These are phyloP conservation scores for Rhodotorula toruloides DNA, from an alignment of 768 basidiomycete genomes.

Conservation along the genomic window DNA sequence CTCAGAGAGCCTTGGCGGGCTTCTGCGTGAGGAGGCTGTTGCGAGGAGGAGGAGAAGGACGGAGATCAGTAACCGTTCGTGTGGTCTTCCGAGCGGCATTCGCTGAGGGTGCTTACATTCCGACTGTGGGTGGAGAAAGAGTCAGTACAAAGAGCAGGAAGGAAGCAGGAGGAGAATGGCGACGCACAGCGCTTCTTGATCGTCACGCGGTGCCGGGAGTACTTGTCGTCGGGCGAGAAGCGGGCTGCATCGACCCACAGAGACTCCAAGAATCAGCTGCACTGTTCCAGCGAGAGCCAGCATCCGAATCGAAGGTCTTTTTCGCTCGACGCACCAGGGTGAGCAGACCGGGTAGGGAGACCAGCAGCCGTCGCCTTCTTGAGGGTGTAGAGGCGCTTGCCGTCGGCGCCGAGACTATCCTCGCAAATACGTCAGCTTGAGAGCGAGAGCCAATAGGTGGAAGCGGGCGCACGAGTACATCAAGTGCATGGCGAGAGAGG, in stretches of 20 bases:
- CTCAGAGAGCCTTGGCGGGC: conserved; percentile 78
- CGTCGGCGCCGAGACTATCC: conserved; percentile 61
- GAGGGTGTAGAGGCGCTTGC: conserved; percentile 83
- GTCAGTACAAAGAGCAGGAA: not conserved
- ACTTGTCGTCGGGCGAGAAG: conserved; percentile 99
- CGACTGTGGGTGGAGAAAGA: not conserved
- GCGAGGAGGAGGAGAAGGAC: conserved; percentile 40
- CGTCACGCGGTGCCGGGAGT: conserved; percentile 92
- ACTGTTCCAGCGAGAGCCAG: not conserved
- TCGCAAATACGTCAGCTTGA: not conserved
- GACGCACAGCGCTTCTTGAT: conserved; percentile 70
- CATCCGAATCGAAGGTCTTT: no score
- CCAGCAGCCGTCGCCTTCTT: conserved; percentile 85
- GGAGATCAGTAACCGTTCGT: not conserved
- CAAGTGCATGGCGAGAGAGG: conserved; percentile 70
- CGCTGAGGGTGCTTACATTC: conserved; percentile 3
- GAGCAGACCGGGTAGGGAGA: conserved; percentile 87
- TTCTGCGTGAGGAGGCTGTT: conserved; percentile 83
- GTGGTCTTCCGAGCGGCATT: no score
- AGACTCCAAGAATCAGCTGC: no score
- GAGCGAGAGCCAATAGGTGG: no score
- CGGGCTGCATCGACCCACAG: conserved; percentile 58
- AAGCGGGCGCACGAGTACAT: conserved; percentile 61
- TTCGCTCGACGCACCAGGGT: conserved; percentile 67
- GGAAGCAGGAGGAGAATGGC: conserved; percentile 40